These are phyloP conservation scores for Daldinia loculata DNA, from an alignment of 495 filamentous ascomycete species.

Conservation along the genomic window DNA sequence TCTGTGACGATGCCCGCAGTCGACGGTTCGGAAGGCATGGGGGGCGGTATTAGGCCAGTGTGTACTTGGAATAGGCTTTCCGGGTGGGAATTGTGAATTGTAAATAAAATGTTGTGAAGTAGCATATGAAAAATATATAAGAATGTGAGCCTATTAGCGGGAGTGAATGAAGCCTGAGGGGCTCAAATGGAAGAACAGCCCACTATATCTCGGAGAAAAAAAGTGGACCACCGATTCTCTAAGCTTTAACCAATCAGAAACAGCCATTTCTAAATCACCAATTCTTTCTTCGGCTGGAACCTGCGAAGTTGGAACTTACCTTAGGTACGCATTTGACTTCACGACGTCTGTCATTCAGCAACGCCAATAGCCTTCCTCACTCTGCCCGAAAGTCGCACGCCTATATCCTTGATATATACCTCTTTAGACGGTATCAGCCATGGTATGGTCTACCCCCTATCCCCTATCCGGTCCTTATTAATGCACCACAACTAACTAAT, in stretches of 20 bases:
- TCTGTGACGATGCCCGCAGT: constrained; percentile 80
- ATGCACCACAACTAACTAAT: constrained; percentile 40
- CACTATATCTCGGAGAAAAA: constrained; percentile 14
- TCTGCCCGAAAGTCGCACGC: neutral
- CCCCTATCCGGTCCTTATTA: neutral
- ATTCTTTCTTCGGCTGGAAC: constrained; percentile 28
- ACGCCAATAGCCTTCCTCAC: constrained; percentile 4
- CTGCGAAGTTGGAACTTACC: constrained; percentile 31
- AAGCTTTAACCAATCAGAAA: constrained; percentile 55
- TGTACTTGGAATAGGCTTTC: neutral
- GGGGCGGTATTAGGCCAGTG: neutral
- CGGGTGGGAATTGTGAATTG: neutral
- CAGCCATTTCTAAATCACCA: constrained; percentile 37
- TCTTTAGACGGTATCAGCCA: constrained; percentile 33
- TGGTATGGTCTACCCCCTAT: constrained; percentile 51
- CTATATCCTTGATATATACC: constrained; percentile 5
- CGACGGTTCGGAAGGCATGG: constrained; percentile 60
- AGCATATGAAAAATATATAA: neutral
- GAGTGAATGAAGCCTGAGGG: neutral
- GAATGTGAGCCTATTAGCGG: neutral
- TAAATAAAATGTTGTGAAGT: neutral
- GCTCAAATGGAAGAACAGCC: constrained; percentile 14
- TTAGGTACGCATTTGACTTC: constrained; percentile 15
- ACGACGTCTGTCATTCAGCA: constrained; percentile 15
- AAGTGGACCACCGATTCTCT: constrained; percentile 20